Percentiles rank a stretch among this genome's conserved stretches.
Conservation (phyloP, 805 yeast species). For the Trichomonascus vanleenenianus region DNA sequence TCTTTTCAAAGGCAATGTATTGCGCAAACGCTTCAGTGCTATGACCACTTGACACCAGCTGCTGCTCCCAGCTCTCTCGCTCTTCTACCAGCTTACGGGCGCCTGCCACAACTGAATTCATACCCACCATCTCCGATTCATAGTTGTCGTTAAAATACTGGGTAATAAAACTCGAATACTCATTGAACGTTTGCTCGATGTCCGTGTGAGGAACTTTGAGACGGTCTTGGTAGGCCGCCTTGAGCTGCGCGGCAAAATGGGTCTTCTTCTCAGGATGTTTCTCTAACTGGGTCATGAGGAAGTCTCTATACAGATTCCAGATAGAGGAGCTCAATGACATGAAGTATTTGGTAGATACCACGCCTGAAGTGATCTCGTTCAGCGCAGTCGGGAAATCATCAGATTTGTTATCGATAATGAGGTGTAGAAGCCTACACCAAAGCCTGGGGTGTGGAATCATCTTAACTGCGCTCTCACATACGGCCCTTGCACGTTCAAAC, state of each 20-base stretch:
- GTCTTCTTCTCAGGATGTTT: neutral
- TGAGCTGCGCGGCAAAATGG: neutral
- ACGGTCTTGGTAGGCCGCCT: conserved; percentile 17
- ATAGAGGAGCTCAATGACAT: conserved; percentile 15
- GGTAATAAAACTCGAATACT: conserved; percentile 23
- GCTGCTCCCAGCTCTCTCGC: conserved; percentile 16
- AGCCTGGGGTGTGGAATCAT: too few relatives aligned
- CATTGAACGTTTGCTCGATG: conserved; percentile 22
- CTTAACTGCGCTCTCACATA: too few relatives aligned
- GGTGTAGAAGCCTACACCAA: neutral
- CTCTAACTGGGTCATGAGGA: conserved; percentile 1
- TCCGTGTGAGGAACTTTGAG: conserved; percentile 21
- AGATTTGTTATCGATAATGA: neutral
- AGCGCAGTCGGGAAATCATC: neutral
- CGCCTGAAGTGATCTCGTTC: conserved; percentile 11
- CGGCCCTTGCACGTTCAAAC: too few relatives aligned
- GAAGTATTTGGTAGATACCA: conserved; percentile 11
- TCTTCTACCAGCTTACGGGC: conserved; percentile 10
- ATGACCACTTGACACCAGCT: conserved; percentile 2
- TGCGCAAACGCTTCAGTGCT: conserved; percentile 17
- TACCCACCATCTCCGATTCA: conserved; percentile 21
- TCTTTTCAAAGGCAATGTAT: conserved; percentile 21
- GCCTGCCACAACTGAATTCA: conserved; percentile 16
- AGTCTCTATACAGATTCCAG: conserved; percentile 18
- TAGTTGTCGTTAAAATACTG: conserved; percentile 17